Evolutionary conservation across 257 asterid genomes (phyloP).

Genomic region (Ballota nigra): DNA sequence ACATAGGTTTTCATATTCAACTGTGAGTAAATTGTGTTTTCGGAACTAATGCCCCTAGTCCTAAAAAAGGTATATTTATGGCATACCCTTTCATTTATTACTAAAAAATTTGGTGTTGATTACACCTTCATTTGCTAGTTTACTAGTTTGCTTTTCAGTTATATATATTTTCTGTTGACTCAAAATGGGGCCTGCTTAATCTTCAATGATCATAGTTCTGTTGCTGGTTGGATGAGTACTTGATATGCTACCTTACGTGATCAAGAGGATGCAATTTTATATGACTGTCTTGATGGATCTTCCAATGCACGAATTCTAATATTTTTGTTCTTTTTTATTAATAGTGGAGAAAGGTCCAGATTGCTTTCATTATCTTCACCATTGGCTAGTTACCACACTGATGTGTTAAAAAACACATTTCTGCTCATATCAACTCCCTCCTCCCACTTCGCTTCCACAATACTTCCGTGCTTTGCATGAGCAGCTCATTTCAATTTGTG

Average conservation of each 20-base stretch:
- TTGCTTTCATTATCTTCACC: conserved; percentile 11
- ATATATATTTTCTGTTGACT: neutral
- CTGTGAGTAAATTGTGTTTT: neutral
- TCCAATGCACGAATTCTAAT: neutral
- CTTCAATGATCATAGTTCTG: neutral
- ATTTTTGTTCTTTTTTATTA: neutral
- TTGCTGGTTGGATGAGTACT: neutral
- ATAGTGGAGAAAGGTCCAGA: neutral
- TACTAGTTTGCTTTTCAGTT: neutral
- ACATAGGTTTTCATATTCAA: neutral
- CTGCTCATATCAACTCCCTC: conserved; percentile 8
- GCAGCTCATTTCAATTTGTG: neutral
- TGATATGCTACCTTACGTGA: neutral
- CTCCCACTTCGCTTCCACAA: neutral
- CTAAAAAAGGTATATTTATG: neutral
- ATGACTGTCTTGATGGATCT: neutral
- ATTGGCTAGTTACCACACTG: neutral
- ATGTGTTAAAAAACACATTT: neutral
- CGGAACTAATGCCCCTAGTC: neutral
- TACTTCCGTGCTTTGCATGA: neutral
- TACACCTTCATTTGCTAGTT: neutral
- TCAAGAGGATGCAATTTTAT: neutral
- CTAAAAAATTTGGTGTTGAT: neutral
- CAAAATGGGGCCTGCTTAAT: conserved; percentile 1
- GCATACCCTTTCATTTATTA: neutral